Evolutionary conservation across 306 rosid genomes (phyloP), one percentile per base, ranked within the genome.

Genomic region (Cicer yamashitae): DNA sequence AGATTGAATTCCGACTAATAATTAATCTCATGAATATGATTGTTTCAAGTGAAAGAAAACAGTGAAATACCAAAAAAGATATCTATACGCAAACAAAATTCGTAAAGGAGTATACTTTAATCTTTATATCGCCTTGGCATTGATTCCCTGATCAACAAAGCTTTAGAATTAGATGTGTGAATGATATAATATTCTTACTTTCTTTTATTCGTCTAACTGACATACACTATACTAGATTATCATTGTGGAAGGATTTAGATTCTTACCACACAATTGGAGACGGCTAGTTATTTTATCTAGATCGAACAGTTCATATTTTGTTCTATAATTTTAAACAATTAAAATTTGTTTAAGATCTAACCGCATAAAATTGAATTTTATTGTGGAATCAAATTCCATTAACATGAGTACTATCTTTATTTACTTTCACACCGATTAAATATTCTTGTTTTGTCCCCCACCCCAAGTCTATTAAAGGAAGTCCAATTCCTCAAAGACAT

Each of bases 391-490:
- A 44, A 43, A 70, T 70, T 80, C 81, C 72, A 60, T 57, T 43
- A 39, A 51, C 77, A 75, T 22, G 2, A 22, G 4, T 58, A 22
- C 15, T 22, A 58, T 58, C 81, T 44, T 17, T 46, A 63, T 46
- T 71, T 50, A 52, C 76, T 48, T 71, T 82, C 73, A 43, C 73
- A 43, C 40, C 52, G 1, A 46, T 4, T 34, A 53, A 67, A 78
- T 51, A 53, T 50, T 62, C 63, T 56, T 20, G 10, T 40, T 22
- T 22, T 22, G 25, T 22, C 25, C 62, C 30, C 18, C 38, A 10
- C 53, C 52, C 12, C 39, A 70, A 47, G 2, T 50, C 76, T 79
- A 79, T 83, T 73, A 74, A 83, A 83, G 13, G 77, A 38, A 14
- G 6, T 0, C 15, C 0, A 30, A 46, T 62, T 82, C 52, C 76